Percentiles rank a stretch among this genome's conserved stretches.
Conservation (phyloP, 805 yeast genomes). For the Hanseniaspora valbyensis region DNA sequence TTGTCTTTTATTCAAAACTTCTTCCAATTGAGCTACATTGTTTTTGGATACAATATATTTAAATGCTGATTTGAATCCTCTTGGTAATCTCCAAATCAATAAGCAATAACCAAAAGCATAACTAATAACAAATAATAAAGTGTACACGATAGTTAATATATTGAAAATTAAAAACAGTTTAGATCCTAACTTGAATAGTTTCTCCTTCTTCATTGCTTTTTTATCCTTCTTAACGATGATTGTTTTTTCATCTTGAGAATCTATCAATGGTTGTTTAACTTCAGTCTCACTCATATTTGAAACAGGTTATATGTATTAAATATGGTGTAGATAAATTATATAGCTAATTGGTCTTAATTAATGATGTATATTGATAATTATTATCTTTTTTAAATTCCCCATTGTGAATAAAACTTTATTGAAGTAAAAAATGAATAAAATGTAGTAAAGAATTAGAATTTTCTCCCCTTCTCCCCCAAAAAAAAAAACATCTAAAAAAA, state of each 20-base stretch:
- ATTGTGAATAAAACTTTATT: too few species aligned
- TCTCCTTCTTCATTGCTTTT: neutral
- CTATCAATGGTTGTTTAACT: neutral
- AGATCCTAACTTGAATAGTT: slow-evolving; percentile 3
- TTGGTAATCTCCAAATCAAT: neutral
- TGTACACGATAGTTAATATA: neutral
- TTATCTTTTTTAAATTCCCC: too few species aligned
- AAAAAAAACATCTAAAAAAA: too few species aligned
- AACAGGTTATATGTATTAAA: neutral
- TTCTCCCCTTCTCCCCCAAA: too few species aligned
- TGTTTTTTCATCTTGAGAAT: neutral
- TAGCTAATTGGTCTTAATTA: too few species aligned
- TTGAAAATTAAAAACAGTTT: slow-evolving; percentile 7
- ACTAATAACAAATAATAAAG: neutral
- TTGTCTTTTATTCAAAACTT: neutral
- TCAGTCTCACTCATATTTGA: neutral
- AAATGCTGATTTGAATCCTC: neutral
- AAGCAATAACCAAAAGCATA: neutral
- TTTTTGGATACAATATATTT: neutral
- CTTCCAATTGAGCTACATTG: neutral
- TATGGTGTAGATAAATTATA: too few species aligned
- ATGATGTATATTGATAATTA: too few species aligned
- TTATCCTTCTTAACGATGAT: slow-evolving; percentile 10
- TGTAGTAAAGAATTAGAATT: too few species aligned
- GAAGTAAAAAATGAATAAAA: too few species aligned